A percentile compares a stretch with the other conserved stretches of the same genome.
phyloP scores from a whole-genome alignment of 192 early-diverging fungal species.

The Coemansia sp. region DNA sequence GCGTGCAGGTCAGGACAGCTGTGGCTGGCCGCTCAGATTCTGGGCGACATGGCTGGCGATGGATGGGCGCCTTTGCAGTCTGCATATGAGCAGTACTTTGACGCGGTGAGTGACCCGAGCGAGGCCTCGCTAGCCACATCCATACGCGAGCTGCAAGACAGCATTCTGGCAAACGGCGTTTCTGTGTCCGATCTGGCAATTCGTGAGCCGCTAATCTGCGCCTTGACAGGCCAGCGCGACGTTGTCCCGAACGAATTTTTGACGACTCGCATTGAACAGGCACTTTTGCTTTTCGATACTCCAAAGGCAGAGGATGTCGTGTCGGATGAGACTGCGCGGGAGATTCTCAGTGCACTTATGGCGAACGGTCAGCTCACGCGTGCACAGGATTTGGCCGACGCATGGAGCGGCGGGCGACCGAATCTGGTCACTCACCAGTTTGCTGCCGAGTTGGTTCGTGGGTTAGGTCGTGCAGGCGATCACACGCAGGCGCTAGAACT shows the following conservation, averaged over 20 bases:
- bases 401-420: constrained; percentile 25
- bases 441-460: constrained; percentile 28
- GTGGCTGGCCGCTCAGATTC: constrained; percentile 34
- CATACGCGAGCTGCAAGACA: constrained; percentile 4
- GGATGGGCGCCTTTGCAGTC: constrained; percentile 22
- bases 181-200: neutral
- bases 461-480: constrained; percentile 13
- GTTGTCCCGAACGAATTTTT: neutral
- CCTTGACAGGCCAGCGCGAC: constrained; percentile 10
- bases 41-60: constrained; percentile 28
- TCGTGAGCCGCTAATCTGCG: constrained; percentile 23
- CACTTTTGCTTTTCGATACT: constrained; percentile 23
- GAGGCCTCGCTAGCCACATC: constrained; percentile 7
- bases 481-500: constrained; percentile 34
- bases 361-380: constrained; percentile 23
- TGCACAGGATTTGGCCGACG: constrained; percentile 29
- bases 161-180: neutral
- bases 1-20: constrained; percentile 15
- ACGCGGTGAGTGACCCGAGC: constrained; percentile 8
- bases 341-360: constrained; percentile 30
- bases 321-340: constrained; percentile 26
- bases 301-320: neutral
- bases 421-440: constrained; percentile 25
- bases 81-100: constrained; percentile 24
- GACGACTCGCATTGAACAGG: constrained; percentile 29